Evolutionary conservation across 331 rosid genomes (phyloP).

Genomic region (Malus hybrid): DNA sequence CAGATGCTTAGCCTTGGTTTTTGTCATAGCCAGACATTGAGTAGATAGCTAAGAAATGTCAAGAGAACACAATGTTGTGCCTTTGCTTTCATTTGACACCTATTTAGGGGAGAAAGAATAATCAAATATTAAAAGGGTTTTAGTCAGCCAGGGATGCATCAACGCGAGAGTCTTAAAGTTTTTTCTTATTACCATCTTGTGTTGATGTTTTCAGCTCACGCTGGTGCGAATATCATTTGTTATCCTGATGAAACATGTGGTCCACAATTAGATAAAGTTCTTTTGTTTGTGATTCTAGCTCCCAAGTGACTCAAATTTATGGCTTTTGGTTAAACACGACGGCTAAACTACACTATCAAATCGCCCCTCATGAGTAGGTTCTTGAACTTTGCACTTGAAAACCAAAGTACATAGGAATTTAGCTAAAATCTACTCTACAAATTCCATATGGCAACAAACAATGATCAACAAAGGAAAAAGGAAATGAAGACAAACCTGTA

Average conservation of each 20-base stretch:
- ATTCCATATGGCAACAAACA: not conserved
- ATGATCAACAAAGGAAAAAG: not conserved
- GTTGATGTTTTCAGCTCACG: too few species aligned
- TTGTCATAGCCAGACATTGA: not conserved
- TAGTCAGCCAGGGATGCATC: too few species aligned
- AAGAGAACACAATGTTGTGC: not conserved
- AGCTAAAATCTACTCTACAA: not conserved
- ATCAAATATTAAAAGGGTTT: too few species aligned
- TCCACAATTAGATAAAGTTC: too few species aligned
- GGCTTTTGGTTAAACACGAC: not conserved
- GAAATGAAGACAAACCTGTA: conserved; percentile 40
- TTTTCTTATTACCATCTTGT: too few species aligned
- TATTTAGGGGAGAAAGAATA: too few species aligned
- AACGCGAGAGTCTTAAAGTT: too few species aligned
- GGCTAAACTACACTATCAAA: not conserved
- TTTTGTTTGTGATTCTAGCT: too few species aligned
- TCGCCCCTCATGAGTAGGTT: not conserved
- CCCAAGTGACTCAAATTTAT: not conserved
- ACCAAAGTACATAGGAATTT: not conserved
- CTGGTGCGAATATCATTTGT: too few species aligned
- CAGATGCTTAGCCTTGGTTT: not conserved
- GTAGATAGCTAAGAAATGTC: not conserved
- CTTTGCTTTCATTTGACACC: not conserved
- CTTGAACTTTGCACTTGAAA: not conserved
- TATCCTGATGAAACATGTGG: too few species aligned